phyloP scores from a whole-genome alignment of 345 rosid genomes.

The Raphanus sativus region DNA sequence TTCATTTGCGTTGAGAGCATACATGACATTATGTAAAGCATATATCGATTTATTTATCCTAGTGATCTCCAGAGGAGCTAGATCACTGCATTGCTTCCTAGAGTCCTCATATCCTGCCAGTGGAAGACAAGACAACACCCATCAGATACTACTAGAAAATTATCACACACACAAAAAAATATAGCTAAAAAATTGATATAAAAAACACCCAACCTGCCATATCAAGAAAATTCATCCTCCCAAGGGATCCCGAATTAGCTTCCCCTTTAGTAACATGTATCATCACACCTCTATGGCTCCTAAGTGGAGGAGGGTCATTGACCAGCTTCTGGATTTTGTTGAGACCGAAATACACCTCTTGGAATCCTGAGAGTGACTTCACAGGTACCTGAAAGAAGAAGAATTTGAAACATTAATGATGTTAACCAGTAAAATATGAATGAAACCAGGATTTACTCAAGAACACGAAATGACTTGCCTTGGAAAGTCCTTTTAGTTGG shows the following conservation, averaged over 20 bases:
- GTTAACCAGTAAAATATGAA: background rate
- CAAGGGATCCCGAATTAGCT: slow-evolving; percentile 22
- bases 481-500: slow-evolving; percentile 73
- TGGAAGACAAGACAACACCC: slow-evolving; percentile 11
- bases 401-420: background rate
- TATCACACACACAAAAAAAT: background rate
- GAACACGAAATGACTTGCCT: slow-evolving; percentile 45
- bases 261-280: slow-evolving; percentile 39
- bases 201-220: slow-evolving; percentile 54
- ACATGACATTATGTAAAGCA: slow-evolving; percentile 67
- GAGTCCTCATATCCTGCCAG: slow-evolving; percentile 65
- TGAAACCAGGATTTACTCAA: background rate
- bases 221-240: slow-evolving; percentile 77
- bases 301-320: slow-evolving; percentile 38
- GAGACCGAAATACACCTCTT: slow-evolving; percentile 43
- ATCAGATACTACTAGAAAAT: slow-evolving; percentile 10
- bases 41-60: slow-evolving; percentile 61
- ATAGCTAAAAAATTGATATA: background rate
- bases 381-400: slow-evolving; percentile 48
- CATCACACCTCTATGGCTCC: slow-evolving; percentile 62
- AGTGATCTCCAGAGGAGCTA: slow-evolving; percentile 44
- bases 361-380: slow-evolving; percentile 54
- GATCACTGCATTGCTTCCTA: slow-evolving; percentile 45
- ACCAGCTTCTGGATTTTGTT: slow-evolving; percentile 37
- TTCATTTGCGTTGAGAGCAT: slow-evolving; percentile 61